These are phyloP conservation scores for Colletotrichum simmondsii DNA, from an alignment of 2,329 filamentous ascomycete genomes.

Conservation along the genomic window DNA sequence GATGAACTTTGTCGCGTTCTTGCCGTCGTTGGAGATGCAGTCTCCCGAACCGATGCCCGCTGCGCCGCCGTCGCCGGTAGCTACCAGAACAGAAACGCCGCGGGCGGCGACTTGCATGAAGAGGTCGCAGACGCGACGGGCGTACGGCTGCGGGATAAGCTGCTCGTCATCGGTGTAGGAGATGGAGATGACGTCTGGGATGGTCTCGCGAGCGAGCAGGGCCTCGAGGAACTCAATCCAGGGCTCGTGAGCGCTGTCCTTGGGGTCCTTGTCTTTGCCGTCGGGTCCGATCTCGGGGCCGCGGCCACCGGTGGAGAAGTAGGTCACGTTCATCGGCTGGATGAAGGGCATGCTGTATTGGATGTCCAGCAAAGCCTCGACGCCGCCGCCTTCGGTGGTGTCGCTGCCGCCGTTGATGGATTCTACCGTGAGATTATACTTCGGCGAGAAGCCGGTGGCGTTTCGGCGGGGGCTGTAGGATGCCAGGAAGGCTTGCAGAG, in stretches of 20 bases:
- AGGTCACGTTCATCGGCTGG: conserved; percentile 14
- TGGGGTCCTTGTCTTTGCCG: not conserved
- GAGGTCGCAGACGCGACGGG: conserved; percentile 42
- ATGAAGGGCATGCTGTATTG: conserved; percentile 22
- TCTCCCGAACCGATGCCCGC: conserved; percentile 6
- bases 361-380: conserved; percentile 11
- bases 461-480: conserved; percentile 28
- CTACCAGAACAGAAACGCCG: conserved; percentile 42
- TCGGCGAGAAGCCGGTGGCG: conserved; percentile 19
- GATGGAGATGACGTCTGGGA: conserved; percentile 48
- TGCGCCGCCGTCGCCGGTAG: conserved; percentile 43
- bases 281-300: not conserved
- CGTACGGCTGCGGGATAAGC: conserved; percentile 43
- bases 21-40: conserved; percentile 67
- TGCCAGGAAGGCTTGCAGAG: conserved; percentile 13
- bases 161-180: conserved; percentile 50
- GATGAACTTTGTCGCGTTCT: conserved; percentile 62
- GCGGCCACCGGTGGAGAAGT: conserved; percentile 21
- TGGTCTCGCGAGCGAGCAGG: conserved; percentile 38
- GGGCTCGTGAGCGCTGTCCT: conserved; percentile 41
- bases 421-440: conserved; percentile 17
- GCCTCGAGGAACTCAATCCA: conserved; percentile 43
- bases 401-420: conserved; percentile 6
- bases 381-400: not conserved
- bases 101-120: conserved; percentile 46